Percentiles rank a stretch among this genome's conserved stretches.
Conservation (phyloP, 352 stramenopile species). For the Pythium dissotocum region DNA sequence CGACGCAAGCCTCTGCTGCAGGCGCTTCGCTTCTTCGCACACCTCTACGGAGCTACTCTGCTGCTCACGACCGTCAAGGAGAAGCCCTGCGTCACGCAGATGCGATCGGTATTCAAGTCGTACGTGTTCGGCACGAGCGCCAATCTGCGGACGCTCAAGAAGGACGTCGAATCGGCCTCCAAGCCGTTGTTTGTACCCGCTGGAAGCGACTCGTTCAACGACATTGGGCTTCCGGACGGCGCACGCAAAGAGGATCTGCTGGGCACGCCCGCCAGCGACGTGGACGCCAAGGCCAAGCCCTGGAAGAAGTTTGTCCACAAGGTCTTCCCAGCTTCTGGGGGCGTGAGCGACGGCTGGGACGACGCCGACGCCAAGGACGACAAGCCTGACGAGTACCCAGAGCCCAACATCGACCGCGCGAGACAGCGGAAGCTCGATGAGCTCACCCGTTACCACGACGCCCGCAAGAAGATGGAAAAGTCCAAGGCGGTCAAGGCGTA, state of each 20-base stretch:
- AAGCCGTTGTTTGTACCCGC: conserved; percentile 75
- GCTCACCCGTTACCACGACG: conserved; percentile 61
- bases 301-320: conserved; percentile 72
- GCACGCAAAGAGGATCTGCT: conserved; percentile 47
- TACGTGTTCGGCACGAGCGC: conserved; percentile 60
- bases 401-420: conserved; percentile 69
- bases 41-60: conserved; percentile 85
- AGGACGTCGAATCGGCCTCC: conserved; percentile 59
- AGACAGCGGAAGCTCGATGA: conserved; percentile 77
- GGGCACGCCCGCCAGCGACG: conserved; percentile 41
- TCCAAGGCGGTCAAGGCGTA: conserved; percentile 35
- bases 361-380: conserved; percentile 30
- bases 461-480: conserved; percentile 59
- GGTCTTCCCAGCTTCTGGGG: conserved; percentile 54
- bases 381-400: conserved; percentile 48
- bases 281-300: conserved; percentile 58
- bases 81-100: conserved; percentile 73
- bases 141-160: conserved; percentile 40
- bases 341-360: conserved; percentile 36
- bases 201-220: conserved; percentile 68
- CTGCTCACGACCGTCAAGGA: conserved; percentile 88
- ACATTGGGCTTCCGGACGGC: conserved; percentile 74
- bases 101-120: conserved; percentile 61
- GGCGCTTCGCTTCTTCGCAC: conserved; percentile 84
- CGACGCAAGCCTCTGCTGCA: conserved; percentile 85